Evolutionary conservation across 2,329 filamentous ascomycete species (phyloP).

Genomic region (Neoarthrinium moseri): DNA sequence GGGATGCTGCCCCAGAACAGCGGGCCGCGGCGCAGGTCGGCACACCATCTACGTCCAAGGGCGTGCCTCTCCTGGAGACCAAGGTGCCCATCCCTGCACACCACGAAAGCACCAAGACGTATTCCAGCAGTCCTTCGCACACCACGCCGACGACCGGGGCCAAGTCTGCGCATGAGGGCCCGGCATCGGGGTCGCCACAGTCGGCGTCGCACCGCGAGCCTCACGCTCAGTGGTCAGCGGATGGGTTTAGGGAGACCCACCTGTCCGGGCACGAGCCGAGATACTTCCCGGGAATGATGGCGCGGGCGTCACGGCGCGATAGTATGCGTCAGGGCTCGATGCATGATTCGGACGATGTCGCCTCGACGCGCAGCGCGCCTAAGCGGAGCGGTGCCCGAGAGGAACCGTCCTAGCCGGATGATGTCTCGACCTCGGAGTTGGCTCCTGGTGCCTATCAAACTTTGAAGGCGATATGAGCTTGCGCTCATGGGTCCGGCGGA

Average conservation of each 20-base stretch:
- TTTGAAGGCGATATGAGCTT: no score
- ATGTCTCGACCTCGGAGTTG: no score
- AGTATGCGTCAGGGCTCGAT: slow-evolving; percentile 38
- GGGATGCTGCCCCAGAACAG: slow-evolving; percentile 10
- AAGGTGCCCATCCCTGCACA: slow-evolving; percentile 9
- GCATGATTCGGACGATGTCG: slow-evolving; percentile 35
- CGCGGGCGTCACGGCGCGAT: slow-evolving; percentile 44
- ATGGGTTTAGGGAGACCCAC: slow-evolving; percentile 39
- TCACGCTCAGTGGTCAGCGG: slow-evolving; percentile 32
- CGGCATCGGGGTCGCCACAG: slow-evolving; percentile 15
- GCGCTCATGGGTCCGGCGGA: no score
- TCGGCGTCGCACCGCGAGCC: slow-evolving; percentile 25
- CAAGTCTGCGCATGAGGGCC: slow-evolving; percentile 22
- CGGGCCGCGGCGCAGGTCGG: slow-evolving; percentile 22
- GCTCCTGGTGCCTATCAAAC: no score
- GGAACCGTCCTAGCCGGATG: slow-evolving; percentile 12
- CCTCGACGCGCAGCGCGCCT: slow-evolving; percentile 15
- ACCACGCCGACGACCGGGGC: slow-evolving; percentile 20
- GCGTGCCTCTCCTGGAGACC: slow-evolving; percentile 24
- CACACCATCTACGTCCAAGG: slow-evolving; percentile 29
- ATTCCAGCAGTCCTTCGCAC: slow-evolving; percentile 17
- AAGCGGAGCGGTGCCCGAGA: slow-evolving; percentile 19
- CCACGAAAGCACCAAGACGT: slow-evolving; percentile 16
- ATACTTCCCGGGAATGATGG: slow-evolving; percentile 71
- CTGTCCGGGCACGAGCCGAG: slow-evolving; percentile 62